Evolutionary conservation across 2,329 filamentous ascomycete species (phyloP).

Genomic region (Diaporthe longicolla): DNA sequence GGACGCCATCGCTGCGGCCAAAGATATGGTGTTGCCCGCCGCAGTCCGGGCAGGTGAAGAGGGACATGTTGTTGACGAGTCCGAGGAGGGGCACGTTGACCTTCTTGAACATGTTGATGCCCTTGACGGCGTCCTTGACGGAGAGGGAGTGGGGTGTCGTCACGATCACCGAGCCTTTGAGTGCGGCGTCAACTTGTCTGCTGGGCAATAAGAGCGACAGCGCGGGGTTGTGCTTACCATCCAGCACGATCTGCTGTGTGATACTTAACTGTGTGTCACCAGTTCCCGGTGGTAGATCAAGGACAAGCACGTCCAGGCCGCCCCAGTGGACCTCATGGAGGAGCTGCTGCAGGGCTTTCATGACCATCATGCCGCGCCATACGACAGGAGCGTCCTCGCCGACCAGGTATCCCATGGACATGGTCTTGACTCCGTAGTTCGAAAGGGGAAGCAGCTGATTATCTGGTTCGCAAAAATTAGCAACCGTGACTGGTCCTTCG

Average conservation of each 20-base stretch:
- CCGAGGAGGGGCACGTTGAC: conserved; percentile 86
- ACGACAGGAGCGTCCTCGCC: conserved; percentile 86
- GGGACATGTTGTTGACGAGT: conserved; percentile 92
- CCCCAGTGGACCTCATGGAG: conserved; percentile 97
- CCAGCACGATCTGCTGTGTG: conserved; percentile 91
- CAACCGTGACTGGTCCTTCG: neutral
- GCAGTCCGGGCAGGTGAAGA: conserved; percentile 86
- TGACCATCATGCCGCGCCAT: conserved; percentile 97
- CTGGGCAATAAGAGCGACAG: neutral
- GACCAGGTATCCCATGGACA: conserved; percentile 98
- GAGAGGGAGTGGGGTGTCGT: conserved; percentile 95
- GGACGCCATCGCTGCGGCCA: conserved; percentile 75
- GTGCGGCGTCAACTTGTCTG: neutral
- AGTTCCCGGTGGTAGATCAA: conserved; percentile 94
- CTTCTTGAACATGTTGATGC: conserved; percentile 92
- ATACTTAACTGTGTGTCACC: conserved; percentile 98
- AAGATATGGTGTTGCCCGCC: conserved; percentile 82
- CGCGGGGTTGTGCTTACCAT: conserved; percentile 68
- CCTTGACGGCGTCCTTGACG: conserved; percentile 91
- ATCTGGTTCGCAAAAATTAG: conserved; percentile 59
- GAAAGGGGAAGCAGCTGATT: conserved; percentile 89
- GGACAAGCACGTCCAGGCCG: conserved; percentile 86
- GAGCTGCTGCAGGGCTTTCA: conserved; percentile 96
- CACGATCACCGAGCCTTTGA: conserved; percentile 81
- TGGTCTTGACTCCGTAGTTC: conserved; percentile 96